Percentiles rank a stretch among this genome's conserved stretches.
These are phyloP conservation scores for Dentipellis sp. DNA, from an alignment of 768 basidiomycete genomes.

Conservation along the genomic window DNA sequence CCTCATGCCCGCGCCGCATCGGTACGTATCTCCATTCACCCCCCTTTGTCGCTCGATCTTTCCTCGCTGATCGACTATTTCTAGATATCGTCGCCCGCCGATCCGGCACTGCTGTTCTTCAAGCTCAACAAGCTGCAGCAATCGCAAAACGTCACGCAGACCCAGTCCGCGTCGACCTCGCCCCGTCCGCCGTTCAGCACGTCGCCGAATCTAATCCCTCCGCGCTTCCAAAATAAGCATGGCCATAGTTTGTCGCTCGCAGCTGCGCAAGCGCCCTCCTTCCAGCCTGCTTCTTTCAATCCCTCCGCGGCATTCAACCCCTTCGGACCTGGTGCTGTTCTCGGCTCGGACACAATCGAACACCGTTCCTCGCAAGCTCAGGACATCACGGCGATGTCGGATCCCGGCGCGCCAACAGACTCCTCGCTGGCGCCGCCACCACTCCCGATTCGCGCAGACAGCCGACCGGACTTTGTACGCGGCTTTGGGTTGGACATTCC, in stretches of 20 bases:
- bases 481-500: constrained; percentile 79
- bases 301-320: constrained; percentile 46
- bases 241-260: constrained; percentile 70
- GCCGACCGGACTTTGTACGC: constrained; percentile 61
- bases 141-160: constrained; percentile 44
- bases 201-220: constrained; percentile 26
- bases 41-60: constrained; percentile 12
- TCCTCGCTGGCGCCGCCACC: constrained; percentile 32
- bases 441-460: constrained; percentile 34
- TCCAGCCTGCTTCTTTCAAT: constrained; percentile 27
- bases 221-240: constrained; percentile 47
- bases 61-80: not conserved
- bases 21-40: constrained; percentile 36
- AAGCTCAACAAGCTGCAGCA: constrained; percentile 81
- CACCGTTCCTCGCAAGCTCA: not conserved
- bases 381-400: constrained; percentile 31
- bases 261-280: constrained; percentile 34
- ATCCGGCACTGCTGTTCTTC: constrained; percentile 72
- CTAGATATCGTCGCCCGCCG: constrained; percentile 87
- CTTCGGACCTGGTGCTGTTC: constrained; percentile 48
- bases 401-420: constrained; percentile 48
- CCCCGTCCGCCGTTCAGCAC: constrained; percentile 55
- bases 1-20: constrained; percentile 81
- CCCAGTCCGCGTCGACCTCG: constrained; percentile 50
- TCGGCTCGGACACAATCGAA: constrained; percentile 36